Conservation (phyloP, 495 filamentous ascomycete species). For the Aspergillus biplanus region DNA sequence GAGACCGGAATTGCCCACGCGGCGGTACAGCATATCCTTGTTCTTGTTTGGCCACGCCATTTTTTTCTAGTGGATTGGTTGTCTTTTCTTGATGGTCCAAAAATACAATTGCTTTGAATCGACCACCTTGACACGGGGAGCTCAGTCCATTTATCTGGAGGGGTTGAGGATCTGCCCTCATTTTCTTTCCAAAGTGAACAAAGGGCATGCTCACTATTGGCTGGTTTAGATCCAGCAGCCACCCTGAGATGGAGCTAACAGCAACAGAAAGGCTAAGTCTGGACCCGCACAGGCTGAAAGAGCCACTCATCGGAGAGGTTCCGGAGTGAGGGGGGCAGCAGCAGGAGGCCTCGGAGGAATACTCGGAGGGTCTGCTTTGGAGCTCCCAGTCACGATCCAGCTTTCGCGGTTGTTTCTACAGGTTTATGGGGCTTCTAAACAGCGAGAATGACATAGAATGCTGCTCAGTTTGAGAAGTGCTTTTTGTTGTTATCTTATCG, state of each 20-base stretch:
- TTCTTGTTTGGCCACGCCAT: slow-evolving; percentile 39
- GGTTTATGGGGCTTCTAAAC: no score
- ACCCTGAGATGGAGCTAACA: no score
- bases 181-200: no score
- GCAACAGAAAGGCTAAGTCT: background rate
- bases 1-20: slow-evolving; percentile 68
- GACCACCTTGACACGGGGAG: background rate
- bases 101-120: background rate
- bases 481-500: no score
- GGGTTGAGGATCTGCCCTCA: no score
- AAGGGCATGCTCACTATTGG: no score
- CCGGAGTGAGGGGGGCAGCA: background rate
- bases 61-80: background rate
- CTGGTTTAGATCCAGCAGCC: no score
- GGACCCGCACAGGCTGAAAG: background rate
- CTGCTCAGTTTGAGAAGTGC: no score
- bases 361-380: slow-evolving; percentile 24
- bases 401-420: no score
- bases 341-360: slow-evolving; percentile 25
- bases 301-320: no score
- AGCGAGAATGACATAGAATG: no score
- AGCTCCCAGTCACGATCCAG: background rate
- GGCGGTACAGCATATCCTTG: slow-evolving; percentile 66
- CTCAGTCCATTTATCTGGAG: background rate
- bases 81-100: background rate